Base-by-base conservation (phyloP, 352 stramenopile species). In the Thraustochytrium sp. region DNA sequence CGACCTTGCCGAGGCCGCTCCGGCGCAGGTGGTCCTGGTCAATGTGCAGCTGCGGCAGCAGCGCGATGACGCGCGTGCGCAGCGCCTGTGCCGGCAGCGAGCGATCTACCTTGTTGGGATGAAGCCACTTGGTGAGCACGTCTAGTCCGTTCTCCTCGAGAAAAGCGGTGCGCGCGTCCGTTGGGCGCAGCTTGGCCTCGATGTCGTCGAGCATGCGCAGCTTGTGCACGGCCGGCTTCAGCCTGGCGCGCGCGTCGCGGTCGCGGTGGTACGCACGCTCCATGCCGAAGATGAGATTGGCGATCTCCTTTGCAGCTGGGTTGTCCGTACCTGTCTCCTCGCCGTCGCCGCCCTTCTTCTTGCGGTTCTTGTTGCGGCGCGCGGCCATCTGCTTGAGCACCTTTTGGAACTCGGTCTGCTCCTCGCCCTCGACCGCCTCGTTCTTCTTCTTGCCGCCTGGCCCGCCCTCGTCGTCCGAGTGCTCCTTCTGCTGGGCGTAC, bases 191-290 rank as follows among this genome's bases (percentile, higher is more conserved):
- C 31, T 68, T 51, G 4, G 42, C n/a, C 68, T 65, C 68, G 36
- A 80, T 48, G 4, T 64, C 51, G 5, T 80, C 68, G 9, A 80
- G n/a, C 26, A 65, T 23, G 5, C 38, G n/a, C 18, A 80, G 68
- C 34, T 80, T 80, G 53, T 68, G n/a, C 26, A 68, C 44, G 9
- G 68, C 68, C 34, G 68, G 68, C 48, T 68, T 68, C 18, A 68
- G 38, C 38, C 29, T 21, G 13, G 62, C 18, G 38, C 62, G 38
- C 23, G 62, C 62, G 21, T 55, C 44, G 11, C 29, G 34, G 38
- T 75, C 62, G 4, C 42, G 21, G 38, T 38, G 51, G 26, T 38
- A 75, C 31, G 62, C 62, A 29, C 23, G 49, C 11, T 75, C 31
- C 36, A 72, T 72, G 59, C 23, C 9, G 42, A 46, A 49, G 8